These are phyloP conservation scores for Naegleria lovaniensis DNA, from an alignment of 208 protist species.

Conservation along the genomic window DNA sequence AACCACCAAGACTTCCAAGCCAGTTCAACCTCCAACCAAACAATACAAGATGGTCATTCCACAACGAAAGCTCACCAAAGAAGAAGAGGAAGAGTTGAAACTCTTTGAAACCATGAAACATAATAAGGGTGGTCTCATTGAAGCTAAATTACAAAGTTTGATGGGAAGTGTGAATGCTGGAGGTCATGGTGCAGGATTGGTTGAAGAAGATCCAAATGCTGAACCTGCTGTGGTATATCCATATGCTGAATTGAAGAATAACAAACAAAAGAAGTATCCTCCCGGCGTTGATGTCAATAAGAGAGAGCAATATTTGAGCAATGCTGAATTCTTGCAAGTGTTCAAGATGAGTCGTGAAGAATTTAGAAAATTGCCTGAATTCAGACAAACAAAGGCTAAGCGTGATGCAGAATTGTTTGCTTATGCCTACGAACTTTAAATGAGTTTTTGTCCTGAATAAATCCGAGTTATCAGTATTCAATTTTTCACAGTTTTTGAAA, in stretches of 20 bases:
- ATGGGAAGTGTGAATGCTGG: neutral
- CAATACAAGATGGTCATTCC: neutral
- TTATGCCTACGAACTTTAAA: conserved; percentile 11
- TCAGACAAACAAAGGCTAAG: neutral
- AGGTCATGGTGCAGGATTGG: neutral
- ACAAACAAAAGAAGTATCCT: neutral
- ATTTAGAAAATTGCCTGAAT: neutral
- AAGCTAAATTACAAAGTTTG: neutral
- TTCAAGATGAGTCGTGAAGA: neutral
- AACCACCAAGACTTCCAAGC: neutral
- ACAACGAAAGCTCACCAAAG: neutral
- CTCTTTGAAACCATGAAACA: neutral
- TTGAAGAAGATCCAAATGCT: neutral
- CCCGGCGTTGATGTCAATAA: neutral
- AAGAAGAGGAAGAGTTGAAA: conserved; percentile 22
- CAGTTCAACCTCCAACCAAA: neutral
- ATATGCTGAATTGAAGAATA: conserved; percentile 10
- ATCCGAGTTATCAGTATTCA: too few relatives aligned
- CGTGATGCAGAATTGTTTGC: neutral
- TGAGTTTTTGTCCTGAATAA: too few relatives aligned
- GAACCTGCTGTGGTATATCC: neutral
- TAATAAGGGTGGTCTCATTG: neutral
- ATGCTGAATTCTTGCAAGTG: neutral
- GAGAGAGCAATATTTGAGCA: conserved; percentile 16
- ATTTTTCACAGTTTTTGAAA: too few relatives aligned